Percentiles rank a stretch among this genome's conserved stretches.
Evolutionary conservation across 768 basidiomycete genomes (phyloP).

Genomic region (Mycena latifolia): DNA sequence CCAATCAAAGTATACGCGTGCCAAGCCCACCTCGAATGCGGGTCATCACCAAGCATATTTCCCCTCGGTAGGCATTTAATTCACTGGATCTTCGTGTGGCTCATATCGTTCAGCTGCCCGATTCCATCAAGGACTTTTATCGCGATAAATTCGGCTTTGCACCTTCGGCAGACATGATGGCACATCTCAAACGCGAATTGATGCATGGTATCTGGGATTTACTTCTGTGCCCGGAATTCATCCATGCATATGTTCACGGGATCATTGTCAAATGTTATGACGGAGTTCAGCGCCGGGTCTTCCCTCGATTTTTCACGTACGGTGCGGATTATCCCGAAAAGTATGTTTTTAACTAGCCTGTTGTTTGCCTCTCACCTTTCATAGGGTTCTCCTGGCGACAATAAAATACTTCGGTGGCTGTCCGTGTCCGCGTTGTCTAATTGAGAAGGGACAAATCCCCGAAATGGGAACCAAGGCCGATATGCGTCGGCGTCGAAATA

Average conservation of each 20-base stretch:
- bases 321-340: slow-evolving; percentile 49
- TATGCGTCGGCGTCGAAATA: slow-evolving; percentile 6
- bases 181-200: slow-evolving; percentile 46
- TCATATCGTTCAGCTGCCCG: not conserved
- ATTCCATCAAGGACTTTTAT: too few relatives aligned
- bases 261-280: slow-evolving; percentile 42
- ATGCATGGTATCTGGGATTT: slow-evolving; percentile 45
- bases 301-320: slow-evolving; percentile 44
- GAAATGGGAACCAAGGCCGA: too few relatives aligned
- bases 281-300: slow-evolving; percentile 38
- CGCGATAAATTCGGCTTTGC: too few relatives aligned
- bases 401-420: slow-evolving; percentile 41
- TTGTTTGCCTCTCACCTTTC: slow-evolving; percentile 1
- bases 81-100: too few relatives aligned
- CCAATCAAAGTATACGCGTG: slow-evolving; percentile 51
- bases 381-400: slow-evolving; percentile 37
- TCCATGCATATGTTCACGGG: too few relatives aligned
- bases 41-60: slow-evolving; percentile 58
- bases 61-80: slow-evolving; percentile 36
- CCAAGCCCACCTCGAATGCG: slow-evolving; percentile 42
- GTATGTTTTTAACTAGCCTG: slow-evolving; percentile 35
- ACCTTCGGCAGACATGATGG: too few relatives aligned
- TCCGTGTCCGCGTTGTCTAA: slow-evolving; percentile 41
- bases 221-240: slow-evolving; percentile 37
- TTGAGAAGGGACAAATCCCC: slow-evolving; percentile 31